Evolutionary conservation across 2,329 filamentous ascomycete genomes (phyloP).

Genomic region (Pseudogymnoascus sp.): DNA sequence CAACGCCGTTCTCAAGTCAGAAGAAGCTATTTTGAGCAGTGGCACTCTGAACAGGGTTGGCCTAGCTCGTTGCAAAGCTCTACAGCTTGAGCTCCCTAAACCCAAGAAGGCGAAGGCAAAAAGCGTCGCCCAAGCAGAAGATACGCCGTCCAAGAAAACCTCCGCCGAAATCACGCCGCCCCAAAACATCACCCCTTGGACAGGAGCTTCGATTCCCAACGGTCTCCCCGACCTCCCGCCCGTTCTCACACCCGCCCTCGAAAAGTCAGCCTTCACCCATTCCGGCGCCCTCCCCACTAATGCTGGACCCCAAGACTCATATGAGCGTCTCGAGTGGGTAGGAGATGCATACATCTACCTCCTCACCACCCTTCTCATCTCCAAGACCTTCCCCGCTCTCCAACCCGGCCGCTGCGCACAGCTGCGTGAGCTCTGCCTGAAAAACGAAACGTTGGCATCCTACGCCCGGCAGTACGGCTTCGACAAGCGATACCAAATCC

Average conservation of each 20-base stretch:
- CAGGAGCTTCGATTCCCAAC: conserved; percentile 38
- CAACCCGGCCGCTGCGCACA: conserved; percentile 63
- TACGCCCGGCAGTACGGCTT: conserved; percentile 67
- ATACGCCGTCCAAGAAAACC: not conserved
- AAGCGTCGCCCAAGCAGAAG: not conserved
- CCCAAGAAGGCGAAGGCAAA: conserved; percentile 1
- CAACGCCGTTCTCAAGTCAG: not conserved
- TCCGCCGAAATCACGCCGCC: conserved; percentile 12
- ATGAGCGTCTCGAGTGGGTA: conserved; percentile 81
- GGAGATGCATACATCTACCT: conserved; percentile 81
- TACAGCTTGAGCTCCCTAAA: conserved; percentile 3
- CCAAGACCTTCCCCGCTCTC: conserved; percentile 57
- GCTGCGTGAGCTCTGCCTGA: conserved; percentile 68
- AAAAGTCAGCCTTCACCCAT: conserved; percentile 60
- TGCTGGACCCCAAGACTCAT: conserved; percentile 37
- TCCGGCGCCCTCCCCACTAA: conserved; percentile 20
- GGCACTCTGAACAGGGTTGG: conserved; percentile 1
- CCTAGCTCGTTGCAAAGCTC: not conserved
- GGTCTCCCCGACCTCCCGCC: conserved; percentile 50
- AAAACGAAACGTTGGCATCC: conserved; percentile 66
- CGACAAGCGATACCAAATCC: conserved; percentile 53
- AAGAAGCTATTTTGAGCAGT: not conserved
- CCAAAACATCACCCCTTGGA: conserved; percentile 39
- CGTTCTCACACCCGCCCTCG: conserved; percentile 50
- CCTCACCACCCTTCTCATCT: conserved; percentile 67